Percentiles rank a stretch among this genome's conserved stretches.
Evolutionary conservation across 177 flowering plant species (phyloP).

Genomic region (Tripterygium wilfordii): DNA sequence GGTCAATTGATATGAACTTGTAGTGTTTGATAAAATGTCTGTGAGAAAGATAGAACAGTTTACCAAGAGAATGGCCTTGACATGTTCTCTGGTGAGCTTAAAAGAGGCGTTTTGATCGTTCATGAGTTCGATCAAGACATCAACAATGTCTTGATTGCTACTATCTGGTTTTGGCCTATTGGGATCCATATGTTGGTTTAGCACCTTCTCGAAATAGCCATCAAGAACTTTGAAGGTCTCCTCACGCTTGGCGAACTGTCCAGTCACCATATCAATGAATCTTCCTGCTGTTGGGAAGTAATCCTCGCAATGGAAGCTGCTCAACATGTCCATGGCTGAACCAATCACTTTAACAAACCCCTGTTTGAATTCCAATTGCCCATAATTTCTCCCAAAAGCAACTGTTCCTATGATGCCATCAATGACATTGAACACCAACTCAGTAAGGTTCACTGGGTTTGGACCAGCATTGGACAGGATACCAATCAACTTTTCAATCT

Average conservation of each 20-base stretch:
- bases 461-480: neutral
- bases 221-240: slow-evolving; percentile 1
- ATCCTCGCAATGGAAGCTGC: slow-evolving; percentile 1
- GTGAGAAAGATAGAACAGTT: neutral
- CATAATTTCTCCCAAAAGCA: slow-evolving; percentile 4
- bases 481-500: neutral
- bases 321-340: slow-evolving; percentile 1
- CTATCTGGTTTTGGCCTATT: neutral
- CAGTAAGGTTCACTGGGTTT: neutral
- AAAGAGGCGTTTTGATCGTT: neutral
- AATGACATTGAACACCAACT: neutral
- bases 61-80: slow-evolving; percentile 8
- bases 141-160: slow-evolving; percentile 5
- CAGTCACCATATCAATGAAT: slow-evolving; percentile 1
- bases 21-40: too few relatives aligned
- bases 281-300: slow-evolving; percentile 1
- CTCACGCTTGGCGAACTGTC: neutral
- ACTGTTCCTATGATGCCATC: neutral
- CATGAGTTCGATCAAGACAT: neutral
- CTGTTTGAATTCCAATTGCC: neutral
- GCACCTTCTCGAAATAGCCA: neutral
- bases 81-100: neutral
- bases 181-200: slow-evolving; percentile 5
- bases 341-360: neutral
- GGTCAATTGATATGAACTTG: too few relatives aligned